A percentile compares a stretch with the other conserved stretches of the same genome.
Evolutionary conservation across 2,329 filamentous ascomycete species (phyloP).

Genomic region (Incumbomyces lentus): DNA sequence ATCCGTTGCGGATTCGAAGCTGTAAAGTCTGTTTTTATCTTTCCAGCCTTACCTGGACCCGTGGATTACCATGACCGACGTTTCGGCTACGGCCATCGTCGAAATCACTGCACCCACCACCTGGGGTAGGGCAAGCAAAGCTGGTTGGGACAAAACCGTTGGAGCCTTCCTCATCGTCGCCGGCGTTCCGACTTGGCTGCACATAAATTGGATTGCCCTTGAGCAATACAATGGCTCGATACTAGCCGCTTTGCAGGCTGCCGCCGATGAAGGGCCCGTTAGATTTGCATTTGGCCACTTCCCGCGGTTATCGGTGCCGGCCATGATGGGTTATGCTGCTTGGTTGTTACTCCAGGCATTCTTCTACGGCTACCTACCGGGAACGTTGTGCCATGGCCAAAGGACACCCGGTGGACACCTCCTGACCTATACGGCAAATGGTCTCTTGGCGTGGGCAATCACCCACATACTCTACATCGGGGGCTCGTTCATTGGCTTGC

Average conservation of each 20-base stretch:
- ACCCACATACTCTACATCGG: conserved; percentile 2
- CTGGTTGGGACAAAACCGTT: conserved; percentile 5
- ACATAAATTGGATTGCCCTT: conserved; percentile 8
- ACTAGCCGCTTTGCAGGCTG: background rate
- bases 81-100: conserved; percentile 4
- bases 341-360: conserved; percentile 8
- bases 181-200: conserved; percentile 3
- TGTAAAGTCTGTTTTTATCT: background rate
- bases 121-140: conserved; percentile 6
- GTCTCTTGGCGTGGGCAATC: conserved; percentile 6
- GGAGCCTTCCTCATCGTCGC: conserved; percentile 2
- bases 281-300: conserved; percentile 4
- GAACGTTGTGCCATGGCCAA: conserved; percentile 5
- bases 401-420: conserved; percentile 8
- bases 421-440: conserved; percentile 7
- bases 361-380: conserved; percentile 8
- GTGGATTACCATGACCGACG: background rate
- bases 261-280: conserved; percentile 1
- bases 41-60: background rate
- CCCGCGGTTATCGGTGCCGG: background rate
- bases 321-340: conserved; percentile 4
- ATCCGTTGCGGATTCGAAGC: background rate
- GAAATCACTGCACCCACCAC: conserved; percentile 5
- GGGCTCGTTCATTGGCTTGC: background rate
- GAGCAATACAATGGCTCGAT: conserved; percentile 8